These are phyloP conservation scores for Tremella yokohamensis DNA, from an alignment of 768 basidiomycete species.

Conservation along the genomic window DNA sequence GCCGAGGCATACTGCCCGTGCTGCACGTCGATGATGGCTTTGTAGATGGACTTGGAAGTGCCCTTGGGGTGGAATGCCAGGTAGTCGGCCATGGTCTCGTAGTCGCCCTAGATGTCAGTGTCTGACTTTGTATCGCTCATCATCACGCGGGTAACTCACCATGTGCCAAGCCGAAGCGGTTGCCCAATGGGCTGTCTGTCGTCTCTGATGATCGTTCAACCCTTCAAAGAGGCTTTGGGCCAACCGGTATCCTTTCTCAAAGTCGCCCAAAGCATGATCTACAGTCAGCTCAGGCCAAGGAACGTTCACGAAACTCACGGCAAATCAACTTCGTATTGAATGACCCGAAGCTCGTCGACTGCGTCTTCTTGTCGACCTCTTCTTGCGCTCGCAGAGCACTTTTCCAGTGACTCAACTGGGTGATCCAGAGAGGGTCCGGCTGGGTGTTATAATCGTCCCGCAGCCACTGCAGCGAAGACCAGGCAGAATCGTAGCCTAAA, in stretches of 20 bases:
- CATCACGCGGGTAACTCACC: conserved; percentile 21
- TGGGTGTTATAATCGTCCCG: conserved; percentile 33
- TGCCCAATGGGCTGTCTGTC: conserved; percentile 45
- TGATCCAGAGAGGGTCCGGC: conserved; percentile 42
- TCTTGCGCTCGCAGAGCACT: conserved; percentile 33
- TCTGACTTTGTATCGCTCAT: background rate
- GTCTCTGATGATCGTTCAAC: conserved; percentile 37
- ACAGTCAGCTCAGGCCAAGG: background rate
- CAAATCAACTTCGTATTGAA: conserved; percentile 45
- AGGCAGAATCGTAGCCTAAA: conserved; percentile 42
- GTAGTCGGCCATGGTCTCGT: conserved; percentile 46
- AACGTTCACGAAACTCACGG: conserved; percentile 24
- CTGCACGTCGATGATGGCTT: conserved; percentile 49
- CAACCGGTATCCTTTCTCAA: conserved; percentile 37
- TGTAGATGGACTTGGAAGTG: conserved; percentile 48
- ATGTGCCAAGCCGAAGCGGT: conserved; percentile 48
- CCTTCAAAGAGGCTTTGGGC: conserved; percentile 39
- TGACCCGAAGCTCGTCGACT: conserved; percentile 27
- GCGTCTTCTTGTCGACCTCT: conserved; percentile 18
- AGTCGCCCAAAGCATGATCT: conserved; percentile 47
- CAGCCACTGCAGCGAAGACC: conserved; percentile 36
- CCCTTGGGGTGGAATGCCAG: conserved; percentile 47
- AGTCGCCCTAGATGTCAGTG: conserved; percentile 34
- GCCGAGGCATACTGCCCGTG: conserved; percentile 40
- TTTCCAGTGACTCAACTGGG: conserved; percentile 40